phyloP scores from a whole-genome alignment of 192 early-diverging fungal species.

The Backusella tuberculispora region DNA sequence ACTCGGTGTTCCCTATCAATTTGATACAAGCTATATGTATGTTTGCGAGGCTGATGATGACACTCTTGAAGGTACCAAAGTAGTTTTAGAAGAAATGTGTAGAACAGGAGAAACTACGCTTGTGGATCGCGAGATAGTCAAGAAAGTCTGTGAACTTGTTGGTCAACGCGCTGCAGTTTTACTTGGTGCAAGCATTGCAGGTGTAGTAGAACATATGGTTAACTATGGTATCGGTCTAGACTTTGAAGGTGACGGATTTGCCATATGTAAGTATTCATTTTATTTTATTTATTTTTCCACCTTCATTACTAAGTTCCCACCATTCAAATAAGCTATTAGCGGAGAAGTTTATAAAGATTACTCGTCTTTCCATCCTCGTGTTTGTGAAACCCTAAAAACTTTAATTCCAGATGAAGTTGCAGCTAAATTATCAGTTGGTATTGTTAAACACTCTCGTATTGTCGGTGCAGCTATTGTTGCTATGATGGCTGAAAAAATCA shows the following conservation, averaged over 20 bases:
- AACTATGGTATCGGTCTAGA: conserved; percentile 33
- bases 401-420: conserved; percentile 42
- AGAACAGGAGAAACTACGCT: conserved; percentile 65
- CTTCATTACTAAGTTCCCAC: not conserved
- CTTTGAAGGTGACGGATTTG: conserved; percentile 31
- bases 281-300: not conserved
- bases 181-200: conserved; percentile 63
- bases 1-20: conserved; percentile 68
- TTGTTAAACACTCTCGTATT: conserved; percentile 43
- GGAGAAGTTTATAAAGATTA: conserved; percentile 47
- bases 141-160: conserved; percentile 76
- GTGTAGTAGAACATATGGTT: conserved; percentile 49
- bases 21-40: conserved; percentile 77
- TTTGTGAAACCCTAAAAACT: conserved; percentile 42
- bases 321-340: conserved; percentile 35
- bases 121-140: conserved; percentile 80
- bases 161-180: conserved; percentile 74
- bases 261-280: conserved; percentile 41
- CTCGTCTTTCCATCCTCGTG: conserved; percentile 44
- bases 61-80: conserved; percentile 61
- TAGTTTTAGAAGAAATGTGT: conserved; percentile 74
- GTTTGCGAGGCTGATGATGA: conserved; percentile 73
- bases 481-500: conserved; percentile 43
- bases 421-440: conserved; percentile 36
- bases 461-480: conserved; percentile 46